Evolutionary conservation across 2,329 filamentous ascomycete genomes (phyloP).

Genomic region (Metarhizium brunneum): DNA sequence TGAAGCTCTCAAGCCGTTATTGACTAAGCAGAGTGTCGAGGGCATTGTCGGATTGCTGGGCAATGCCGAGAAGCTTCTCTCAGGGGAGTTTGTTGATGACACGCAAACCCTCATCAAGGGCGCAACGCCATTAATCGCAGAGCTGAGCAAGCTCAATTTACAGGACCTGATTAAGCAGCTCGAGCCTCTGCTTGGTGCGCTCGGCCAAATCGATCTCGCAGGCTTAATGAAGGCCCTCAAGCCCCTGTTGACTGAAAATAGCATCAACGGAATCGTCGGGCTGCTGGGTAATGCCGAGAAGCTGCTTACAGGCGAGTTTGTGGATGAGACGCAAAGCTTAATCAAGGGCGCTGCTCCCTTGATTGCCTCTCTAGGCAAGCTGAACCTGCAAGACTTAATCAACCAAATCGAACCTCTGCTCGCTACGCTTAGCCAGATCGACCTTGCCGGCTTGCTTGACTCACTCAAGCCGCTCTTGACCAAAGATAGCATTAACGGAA

Average conservation of each 20-base stretch:
- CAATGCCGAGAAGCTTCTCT: slow-evolving; percentile 19
- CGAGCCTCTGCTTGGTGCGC: slow-evolving; percentile 22
- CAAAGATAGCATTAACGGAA: slow-evolving; percentile 18
- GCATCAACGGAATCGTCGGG: slow-evolving; percentile 23
- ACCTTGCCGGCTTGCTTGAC: slow-evolving; percentile 11
- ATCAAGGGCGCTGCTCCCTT: slow-evolving; percentile 3
- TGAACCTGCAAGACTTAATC: slow-evolving; percentile 16
- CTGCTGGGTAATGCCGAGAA: slow-evolving; percentile 19
- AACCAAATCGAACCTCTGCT: slow-evolving; percentile 19
- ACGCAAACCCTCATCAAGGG: slow-evolving; percentile 22
- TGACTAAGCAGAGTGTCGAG: slow-evolving; percentile 17
- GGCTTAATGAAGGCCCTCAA: slow-evolving; percentile 16
- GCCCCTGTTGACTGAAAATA: slow-evolving; percentile 18
- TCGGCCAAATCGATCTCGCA: slow-evolving; percentile 21
- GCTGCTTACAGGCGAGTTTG: slow-evolving; percentile 17
- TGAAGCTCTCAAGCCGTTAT: slow-evolving; percentile 15
- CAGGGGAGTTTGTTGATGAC: slow-evolving; percentile 18
- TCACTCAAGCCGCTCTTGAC: slow-evolving; percentile 21
- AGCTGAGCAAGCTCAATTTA: slow-evolving; percentile 20
- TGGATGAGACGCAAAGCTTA: slow-evolving; percentile 14
- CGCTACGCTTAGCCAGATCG: slow-evolving; percentile 5
- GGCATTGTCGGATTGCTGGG: slow-evolving; percentile 22
- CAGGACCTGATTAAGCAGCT: slow-evolving; percentile 22
- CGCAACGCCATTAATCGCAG: slow-evolving; percentile 20
- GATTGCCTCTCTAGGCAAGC: slow-evolving; percentile 6